Conservation (phyloP, 176 grass and related monocot genomes). For the Aegilops tauschii region DNA sequence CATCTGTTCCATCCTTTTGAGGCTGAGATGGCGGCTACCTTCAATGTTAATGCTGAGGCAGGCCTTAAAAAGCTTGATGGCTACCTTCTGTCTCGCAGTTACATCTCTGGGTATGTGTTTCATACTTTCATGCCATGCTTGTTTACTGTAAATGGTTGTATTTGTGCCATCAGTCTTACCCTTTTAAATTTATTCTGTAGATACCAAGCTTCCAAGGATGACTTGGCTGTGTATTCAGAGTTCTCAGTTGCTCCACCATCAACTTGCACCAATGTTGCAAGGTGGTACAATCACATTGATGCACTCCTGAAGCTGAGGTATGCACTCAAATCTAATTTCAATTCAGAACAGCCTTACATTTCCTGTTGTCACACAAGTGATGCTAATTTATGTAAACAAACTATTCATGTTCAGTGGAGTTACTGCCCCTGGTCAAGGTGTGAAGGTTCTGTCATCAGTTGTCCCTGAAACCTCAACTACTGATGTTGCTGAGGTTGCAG, state of each 20-base stretch:
- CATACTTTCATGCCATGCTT: not conserved
- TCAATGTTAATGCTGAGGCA: conserved; percentile 57
- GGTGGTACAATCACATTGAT: conserved; percentile 93
- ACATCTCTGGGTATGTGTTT: conserved; percentile 69
- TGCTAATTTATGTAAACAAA: not conserved
- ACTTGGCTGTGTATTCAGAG: conserved; percentile 66
- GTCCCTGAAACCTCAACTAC: conserved; percentile 50
- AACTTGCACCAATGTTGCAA: conserved; percentile 62
- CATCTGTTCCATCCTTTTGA: conserved; percentile 7
- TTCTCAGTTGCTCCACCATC: conserved; percentile 50
- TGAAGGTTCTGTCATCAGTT: conserved; percentile 77
- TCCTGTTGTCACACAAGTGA: not conserved
- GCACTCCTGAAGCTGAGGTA: conserved; percentile 89
- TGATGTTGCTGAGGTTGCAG: conserved; percentile 48
- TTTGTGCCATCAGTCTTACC: not conserved
- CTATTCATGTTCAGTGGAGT: conserved; percentile 46
- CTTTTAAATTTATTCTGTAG: conserved; percentile 22
- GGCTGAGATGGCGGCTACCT: conserved; percentile 64
- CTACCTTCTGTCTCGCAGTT: conserved; percentile 80
- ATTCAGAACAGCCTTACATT: not conserved
- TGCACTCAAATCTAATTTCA: not conserved
- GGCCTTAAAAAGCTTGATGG: conserved; percentile 88
- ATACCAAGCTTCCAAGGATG: conserved; percentile 98
- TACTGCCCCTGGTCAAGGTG: conserved; percentile 58
- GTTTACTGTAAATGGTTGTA: not conserved